phyloP scores from a whole-genome alignment of 2,329 filamentous ascomycete genomes.

The Helotiales sp. region DNA sequence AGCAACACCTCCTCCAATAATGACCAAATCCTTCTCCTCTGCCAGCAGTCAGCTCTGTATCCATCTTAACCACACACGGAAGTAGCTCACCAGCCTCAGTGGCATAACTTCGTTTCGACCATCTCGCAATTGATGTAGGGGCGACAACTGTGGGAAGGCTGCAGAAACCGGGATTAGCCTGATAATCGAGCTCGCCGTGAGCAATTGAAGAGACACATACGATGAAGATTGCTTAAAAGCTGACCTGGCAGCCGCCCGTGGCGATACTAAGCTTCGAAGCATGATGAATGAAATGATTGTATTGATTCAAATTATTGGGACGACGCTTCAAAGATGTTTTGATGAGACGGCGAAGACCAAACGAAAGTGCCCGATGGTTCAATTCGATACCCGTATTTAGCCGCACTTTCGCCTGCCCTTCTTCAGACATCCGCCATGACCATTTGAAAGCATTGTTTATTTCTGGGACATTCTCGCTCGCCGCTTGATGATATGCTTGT shows the following conservation, averaged over 20 bases:
- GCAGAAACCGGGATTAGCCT: slow-evolving; percentile 37
- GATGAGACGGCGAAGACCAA: slow-evolving; percentile 9
- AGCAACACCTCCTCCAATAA: slow-evolving; percentile 97
- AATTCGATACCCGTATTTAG: slow-evolving; percentile 3
- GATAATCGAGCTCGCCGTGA: slow-evolving; percentile 7
- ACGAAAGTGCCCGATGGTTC: slow-evolving; percentile 6
- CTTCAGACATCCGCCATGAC: not conserved
- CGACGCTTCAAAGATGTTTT: slow-evolving; percentile 17
- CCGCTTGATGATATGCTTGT: no score
- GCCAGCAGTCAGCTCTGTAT: slow-evolving; percentile 59
- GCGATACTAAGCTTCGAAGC: slow-evolving; percentile 66
- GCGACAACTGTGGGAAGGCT: slow-evolving; percentile 57
- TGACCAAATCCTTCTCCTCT: slow-evolving; percentile 96
- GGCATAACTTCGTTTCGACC: slow-evolving; percentile 64
- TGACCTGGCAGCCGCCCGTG: slow-evolving; percentile 61
- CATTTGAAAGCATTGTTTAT: slow-evolving; percentile 1
- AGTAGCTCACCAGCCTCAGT: slow-evolving; percentile 47
- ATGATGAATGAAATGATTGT: slow-evolving; percentile 50
- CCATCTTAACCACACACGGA: slow-evolving; percentile 52
- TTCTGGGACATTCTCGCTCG: slow-evolving; percentile 11
- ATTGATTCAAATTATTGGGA: slow-evolving; percentile 26
- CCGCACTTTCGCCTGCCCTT: not conserved
- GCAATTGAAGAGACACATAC: slow-evolving; percentile 48
- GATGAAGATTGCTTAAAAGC: slow-evolving; percentile 57
- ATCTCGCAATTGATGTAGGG: slow-evolving; percentile 54